These are phyloP conservation scores for Lizanozyma gosingica DNA, from an alignment of 1,139 yeast genomes.

Conservation along the genomic window DNA sequence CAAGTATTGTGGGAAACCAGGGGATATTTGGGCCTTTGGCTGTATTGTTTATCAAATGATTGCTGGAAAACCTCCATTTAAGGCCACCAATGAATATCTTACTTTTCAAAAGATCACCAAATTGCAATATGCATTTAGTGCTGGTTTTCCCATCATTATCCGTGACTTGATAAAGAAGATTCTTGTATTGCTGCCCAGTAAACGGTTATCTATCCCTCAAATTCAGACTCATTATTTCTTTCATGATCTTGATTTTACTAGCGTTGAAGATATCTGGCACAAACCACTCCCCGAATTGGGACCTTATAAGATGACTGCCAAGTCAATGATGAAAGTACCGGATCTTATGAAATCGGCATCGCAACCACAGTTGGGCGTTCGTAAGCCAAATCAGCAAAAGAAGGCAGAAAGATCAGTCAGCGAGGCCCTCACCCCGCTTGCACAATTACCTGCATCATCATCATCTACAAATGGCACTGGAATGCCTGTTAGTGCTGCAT, in stretches of 20 bases:
- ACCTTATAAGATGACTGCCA: slow-evolving; percentile 39
- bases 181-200: slow-evolving; percentile 38
- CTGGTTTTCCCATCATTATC: slow-evolving; percentile 66
- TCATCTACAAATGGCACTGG: slow-evolving; percentile 1
- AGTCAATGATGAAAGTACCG: slow-evolving; percentile 49
- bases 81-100: slow-evolving; percentile 88
- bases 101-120: slow-evolving; percentile 90
- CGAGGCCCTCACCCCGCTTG: background rate
- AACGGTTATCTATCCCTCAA: slow-evolving; percentile 26
- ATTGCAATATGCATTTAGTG: slow-evolving; percentile 73
- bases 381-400: background rate
- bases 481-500: slow-evolving; percentile 25
- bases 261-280: slow-evolving; percentile 14
- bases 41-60: slow-evolving; percentile 90
- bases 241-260: slow-evolving; percentile 12
- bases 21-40: slow-evolving; percentile 96
- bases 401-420: background rate
- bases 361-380: slow-evolving; percentile 7
- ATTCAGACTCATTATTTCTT: slow-evolving; percentile 20
- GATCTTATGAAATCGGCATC: slow-evolving; percentile 23
- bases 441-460: background rate
- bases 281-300: slow-evolving; percentile 15
- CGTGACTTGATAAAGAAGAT: slow-evolving; percentile 64
- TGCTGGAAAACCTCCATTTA: slow-evolving; percentile 93
- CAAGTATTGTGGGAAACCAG: slow-evolving; percentile 75